These are phyloP conservation scores for Coemansia furcata DNA, from an alignment of 192 early-diverging fungal species.

Conservation along the genomic window DNA sequence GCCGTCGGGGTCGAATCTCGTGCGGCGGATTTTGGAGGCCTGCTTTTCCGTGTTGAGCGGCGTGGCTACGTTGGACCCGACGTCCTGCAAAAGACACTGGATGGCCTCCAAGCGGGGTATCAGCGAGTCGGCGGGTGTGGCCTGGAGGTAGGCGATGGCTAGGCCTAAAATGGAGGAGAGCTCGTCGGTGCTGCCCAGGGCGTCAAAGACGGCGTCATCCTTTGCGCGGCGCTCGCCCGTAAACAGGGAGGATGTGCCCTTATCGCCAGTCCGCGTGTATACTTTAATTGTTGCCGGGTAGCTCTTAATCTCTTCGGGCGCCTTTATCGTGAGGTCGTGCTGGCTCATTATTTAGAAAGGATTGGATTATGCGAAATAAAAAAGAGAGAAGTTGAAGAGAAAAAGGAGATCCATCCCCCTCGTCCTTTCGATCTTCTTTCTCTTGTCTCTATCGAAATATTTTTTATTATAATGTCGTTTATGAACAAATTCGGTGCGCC, in stretches of 20 bases:
- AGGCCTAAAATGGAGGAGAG: slow-evolving; percentile 61
- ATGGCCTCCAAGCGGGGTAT: slow-evolving; percentile 58
- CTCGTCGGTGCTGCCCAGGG: slow-evolving; percentile 88
- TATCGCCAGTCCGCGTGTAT: slow-evolving; percentile 94
- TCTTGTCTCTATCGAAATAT: background rate
- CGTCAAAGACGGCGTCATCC: slow-evolving; percentile 86
- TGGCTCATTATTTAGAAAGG: slow-evolving; percentile 6
- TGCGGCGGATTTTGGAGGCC: slow-evolving; percentile 64
- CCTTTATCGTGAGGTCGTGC: slow-evolving; percentile 24
- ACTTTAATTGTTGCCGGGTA: slow-evolving; percentile 61
- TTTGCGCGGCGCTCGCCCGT: slow-evolving; percentile 89
- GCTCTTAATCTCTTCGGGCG: slow-evolving; percentile 48
- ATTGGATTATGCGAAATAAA: background rate
- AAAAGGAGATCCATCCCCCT: background rate
- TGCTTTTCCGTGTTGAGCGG: slow-evolving; percentile 57
- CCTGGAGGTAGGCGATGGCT: slow-evolving; percentile 35
- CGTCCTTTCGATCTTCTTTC: background rate
- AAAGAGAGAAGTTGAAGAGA: no score
- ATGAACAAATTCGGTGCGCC: slow-evolving; percentile 24
- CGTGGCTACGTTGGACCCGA: slow-evolving; percentile 90
- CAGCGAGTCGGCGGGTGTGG: slow-evolving; percentile 10
- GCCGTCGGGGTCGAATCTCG: slow-evolving; percentile 74
- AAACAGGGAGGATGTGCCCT: slow-evolving; percentile 84
- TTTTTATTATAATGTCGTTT: slow-evolving; percentile 1
- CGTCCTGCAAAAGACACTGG: slow-evolving; percentile 88